phyloP scores from a whole-genome alignment of 1,284 basidiomycete species.

The Grifola frondosa region DNA sequence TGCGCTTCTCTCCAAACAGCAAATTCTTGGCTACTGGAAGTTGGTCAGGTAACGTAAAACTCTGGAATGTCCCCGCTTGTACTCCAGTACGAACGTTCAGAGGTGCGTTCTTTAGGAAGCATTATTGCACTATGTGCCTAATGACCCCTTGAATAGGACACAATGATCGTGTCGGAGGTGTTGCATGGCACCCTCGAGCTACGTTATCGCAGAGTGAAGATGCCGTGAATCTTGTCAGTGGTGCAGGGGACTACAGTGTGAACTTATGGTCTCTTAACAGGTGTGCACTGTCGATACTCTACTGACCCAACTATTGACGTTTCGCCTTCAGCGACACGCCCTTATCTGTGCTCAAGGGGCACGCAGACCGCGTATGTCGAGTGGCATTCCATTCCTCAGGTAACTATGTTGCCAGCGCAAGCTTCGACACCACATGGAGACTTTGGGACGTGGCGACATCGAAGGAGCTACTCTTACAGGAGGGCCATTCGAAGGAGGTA shows the following conservation, averaged over 20 bases:
- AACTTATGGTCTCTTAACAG: constrained; percentile 88
- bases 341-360: constrained; percentile 82
- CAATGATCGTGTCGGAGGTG: constrained; percentile 88
- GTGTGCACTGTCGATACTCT: constrained; percentile 39
- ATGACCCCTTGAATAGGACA: constrained; percentile 55
- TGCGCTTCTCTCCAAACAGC: constrained; percentile 93
- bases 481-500: constrained; percentile 97
- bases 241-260: constrained; percentile 84
- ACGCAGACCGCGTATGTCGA: constrained; percentile 87
- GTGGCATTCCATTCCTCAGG: constrained; percentile 97
- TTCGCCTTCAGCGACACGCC: constrained; percentile 64
- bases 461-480: constrained; percentile 86
- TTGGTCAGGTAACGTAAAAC: constrained; percentile 93
- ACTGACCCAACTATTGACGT: neutral
- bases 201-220: constrained; percentile 75
- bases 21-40: constrained; percentile 87
- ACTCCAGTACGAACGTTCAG: constrained; percentile 72
- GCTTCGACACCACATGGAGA: constrained; percentile 98
- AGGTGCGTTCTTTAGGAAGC: constrained; percentile 48
- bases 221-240: constrained; percentile 85
- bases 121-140: neutral
- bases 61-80: constrained; percentile 94
- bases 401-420: constrained; percentile 88
- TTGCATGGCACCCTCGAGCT: constrained; percentile 97
- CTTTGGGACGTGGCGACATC: constrained; percentile 89